Percentiles rank a stretch among this genome's conserved stretches.
These are phyloP conservation scores for Craspedostauros australis DNA, from an alignment of 108 stramenopile species.

Conservation along the genomic window DNA sequence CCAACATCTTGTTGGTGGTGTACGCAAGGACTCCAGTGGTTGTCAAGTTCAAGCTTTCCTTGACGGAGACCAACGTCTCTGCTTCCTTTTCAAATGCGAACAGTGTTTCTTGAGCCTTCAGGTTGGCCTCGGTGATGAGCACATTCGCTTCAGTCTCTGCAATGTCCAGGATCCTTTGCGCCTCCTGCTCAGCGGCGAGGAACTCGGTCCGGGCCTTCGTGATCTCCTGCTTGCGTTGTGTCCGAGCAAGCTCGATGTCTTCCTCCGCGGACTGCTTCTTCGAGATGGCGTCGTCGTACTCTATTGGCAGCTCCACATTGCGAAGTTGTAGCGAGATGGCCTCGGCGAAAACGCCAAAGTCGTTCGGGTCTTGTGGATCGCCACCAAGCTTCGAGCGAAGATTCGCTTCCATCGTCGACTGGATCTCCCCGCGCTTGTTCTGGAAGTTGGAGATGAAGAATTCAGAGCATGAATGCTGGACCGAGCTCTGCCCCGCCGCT, in stretches of 20 bases:
- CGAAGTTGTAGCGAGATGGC: constrained; percentile 36
- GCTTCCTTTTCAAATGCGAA: constrained; percentile 44
- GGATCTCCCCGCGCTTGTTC: constrained; percentile 32
- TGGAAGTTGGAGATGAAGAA: constrained; percentile 21
- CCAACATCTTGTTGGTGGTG: constrained; percentile 20
- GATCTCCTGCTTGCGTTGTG: constrained; percentile 34
- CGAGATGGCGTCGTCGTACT: constrained; percentile 29
- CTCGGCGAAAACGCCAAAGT: constrained; percentile 25
- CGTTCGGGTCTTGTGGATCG: not conserved
- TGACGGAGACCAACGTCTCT: constrained; percentile 24
- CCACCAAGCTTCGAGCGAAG: constrained; percentile 29
- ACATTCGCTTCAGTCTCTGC: constrained; percentile 39
- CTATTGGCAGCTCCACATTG: constrained; percentile 27
- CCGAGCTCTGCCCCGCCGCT: constrained; percentile 22
- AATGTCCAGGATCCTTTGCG: constrained; percentile 31
- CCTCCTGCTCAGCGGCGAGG: constrained; percentile 31
- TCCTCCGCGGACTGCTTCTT: constrained; percentile 46
- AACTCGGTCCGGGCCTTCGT: constrained; percentile 41
- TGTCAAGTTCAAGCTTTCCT: constrained; percentile 28
- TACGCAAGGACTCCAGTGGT: constrained; percentile 43
- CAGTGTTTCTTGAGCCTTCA: constrained; percentile 35
- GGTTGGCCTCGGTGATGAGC: constrained; percentile 29
- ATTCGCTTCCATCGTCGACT: constrained; percentile 26
- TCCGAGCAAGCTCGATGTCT: constrained; percentile 37
- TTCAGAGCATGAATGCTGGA: constrained; percentile 41